Base-by-base conservation (phyloP, 2,329 filamentous ascomycete species). In the Trichoderma sp. region DNA sequence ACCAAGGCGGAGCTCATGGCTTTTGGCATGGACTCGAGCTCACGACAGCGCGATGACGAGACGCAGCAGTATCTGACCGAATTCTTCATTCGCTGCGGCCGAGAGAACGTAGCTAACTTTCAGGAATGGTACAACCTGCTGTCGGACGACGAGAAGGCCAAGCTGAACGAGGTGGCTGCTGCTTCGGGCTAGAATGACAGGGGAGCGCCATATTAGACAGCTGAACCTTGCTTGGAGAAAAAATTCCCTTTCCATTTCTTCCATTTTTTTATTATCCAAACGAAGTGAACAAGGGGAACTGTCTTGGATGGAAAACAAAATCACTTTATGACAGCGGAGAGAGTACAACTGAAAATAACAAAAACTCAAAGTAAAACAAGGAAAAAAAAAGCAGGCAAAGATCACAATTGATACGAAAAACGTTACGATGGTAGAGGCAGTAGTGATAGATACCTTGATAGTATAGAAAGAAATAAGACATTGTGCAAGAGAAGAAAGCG, bases 1-100 rank as follows among this genome's bases (percentile, higher is more conserved):
- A 92, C 90, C 56, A 93, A 93, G 83, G 87, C 90, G 24, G 94
- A 97, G 76, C 89, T 98, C 62, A 97, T 98, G 94, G 90, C 91
- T 1, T 95, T 90, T 80, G 89, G 91, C 29, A 92, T 92, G 62
- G 88, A 88, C 18, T 88, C 88, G 72, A 87, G 81, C 63, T 85
- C 86, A 79, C 91, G 95, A 71, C 91, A 93, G 81, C 90, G 92
- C 41, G 96, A 98, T 82, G 95, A 98, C 81, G 95, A 98, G 87
- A 98, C 95, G 8, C 94, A 97, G 82, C 90, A 89, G 4, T 98
- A 95, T 83, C 87, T 98, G 64, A 89, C 91, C 1, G 91, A 95
- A 16, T 98, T 97, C 85, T 98, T 98, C 85, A 83, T 92, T 66
- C 81, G 83, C 14, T 89, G 88, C 11, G 89, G 87, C 12, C 86